Conservation (phyloP, 495 filamentous ascomycete genomes). For the Acidomyces sp. region DNA sequence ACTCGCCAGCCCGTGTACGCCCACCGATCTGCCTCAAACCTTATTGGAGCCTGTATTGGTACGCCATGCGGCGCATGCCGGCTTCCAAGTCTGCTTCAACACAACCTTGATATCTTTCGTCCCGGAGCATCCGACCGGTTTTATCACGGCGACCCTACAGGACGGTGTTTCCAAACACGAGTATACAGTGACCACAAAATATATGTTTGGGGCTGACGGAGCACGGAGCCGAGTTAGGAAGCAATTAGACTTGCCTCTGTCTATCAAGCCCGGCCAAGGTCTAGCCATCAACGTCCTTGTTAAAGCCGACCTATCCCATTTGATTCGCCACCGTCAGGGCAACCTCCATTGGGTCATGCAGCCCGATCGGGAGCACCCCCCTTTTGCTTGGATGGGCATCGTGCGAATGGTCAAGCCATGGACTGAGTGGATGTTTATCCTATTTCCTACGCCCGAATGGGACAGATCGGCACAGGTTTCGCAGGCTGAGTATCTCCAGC, state of each 20-base stretch:
- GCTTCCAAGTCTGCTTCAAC: conserved; percentile 25
- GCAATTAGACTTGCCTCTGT: neutral
- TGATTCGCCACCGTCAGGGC: conserved; percentile 5
- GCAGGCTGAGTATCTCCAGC: neutral
- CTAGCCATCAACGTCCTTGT: conserved; percentile 5
- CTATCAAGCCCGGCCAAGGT: neutral
- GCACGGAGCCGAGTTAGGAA: conserved; percentile 1
- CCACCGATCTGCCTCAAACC: conserved; percentile 40
- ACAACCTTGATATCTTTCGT: neutral
- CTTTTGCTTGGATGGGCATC: conserved; percentile 27
- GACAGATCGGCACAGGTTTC: neutral
- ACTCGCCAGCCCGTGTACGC: conserved; percentile 32
- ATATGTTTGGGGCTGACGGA: conserved; percentile 15
- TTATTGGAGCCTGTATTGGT: conserved; percentile 40
- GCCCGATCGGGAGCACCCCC: conserved; percentile 19
- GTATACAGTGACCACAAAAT: conserved; percentile 34
- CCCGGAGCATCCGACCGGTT: neutral
- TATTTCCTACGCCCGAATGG: neutral
- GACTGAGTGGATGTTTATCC: conserved; percentile 34
- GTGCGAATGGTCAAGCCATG: conserved; percentile 35
- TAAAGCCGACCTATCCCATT: conserved; percentile 23
- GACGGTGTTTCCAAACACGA: conserved; percentile 11
- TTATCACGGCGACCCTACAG: neutral
- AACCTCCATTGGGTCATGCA: conserved; percentile 6
- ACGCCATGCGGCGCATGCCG: conserved; percentile 30